Evolutionary conservation across 208 protist species (phyloP).

Genomic region (Leishmania turanica): DNA sequence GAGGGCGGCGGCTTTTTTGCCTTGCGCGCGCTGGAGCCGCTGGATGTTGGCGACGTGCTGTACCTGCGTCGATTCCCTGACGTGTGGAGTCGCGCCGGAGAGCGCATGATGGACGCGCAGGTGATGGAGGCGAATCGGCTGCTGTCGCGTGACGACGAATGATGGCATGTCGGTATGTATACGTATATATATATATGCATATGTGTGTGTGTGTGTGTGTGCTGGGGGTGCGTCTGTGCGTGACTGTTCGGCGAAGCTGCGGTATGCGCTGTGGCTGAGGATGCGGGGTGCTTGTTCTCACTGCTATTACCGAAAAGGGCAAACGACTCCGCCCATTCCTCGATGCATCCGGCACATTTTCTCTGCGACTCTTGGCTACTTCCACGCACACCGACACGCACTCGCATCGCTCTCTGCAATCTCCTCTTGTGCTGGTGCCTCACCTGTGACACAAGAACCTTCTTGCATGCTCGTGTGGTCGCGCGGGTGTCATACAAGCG

Average conservation of each 20-base stretch:
- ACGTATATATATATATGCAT: background rate
- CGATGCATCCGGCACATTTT: background rate
- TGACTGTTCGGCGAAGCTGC: background rate
- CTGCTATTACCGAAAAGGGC: background rate
- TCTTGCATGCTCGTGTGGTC: background rate
- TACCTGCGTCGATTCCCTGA: slow-evolving; percentile 72
- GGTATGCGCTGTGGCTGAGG: background rate
- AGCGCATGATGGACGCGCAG: slow-evolving; percentile 61
- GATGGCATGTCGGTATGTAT: background rate
- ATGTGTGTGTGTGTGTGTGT: background rate
- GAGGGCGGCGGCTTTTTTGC: slow-evolving; percentile 74
- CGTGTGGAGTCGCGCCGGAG: slow-evolving; percentile 27
- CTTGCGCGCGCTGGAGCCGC: slow-evolving; percentile 61
- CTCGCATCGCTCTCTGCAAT: background rate
- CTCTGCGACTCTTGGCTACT: no score
- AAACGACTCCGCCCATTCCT: background rate
- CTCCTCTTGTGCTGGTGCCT: background rate
- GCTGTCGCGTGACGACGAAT: slow-evolving; percentile 34
- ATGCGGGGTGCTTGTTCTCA: background rate
- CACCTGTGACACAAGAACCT: background rate
- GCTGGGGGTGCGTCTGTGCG: background rate
- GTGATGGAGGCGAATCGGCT: slow-evolving; percentile 76
- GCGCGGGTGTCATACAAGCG: background rate
- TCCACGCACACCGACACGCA: no score
- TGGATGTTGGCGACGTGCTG: slow-evolving; percentile 75